phyloP scores from a whole-genome alignment of 192 early-diverging fungal genomes.

The Rhizophagus sp. region DNA sequence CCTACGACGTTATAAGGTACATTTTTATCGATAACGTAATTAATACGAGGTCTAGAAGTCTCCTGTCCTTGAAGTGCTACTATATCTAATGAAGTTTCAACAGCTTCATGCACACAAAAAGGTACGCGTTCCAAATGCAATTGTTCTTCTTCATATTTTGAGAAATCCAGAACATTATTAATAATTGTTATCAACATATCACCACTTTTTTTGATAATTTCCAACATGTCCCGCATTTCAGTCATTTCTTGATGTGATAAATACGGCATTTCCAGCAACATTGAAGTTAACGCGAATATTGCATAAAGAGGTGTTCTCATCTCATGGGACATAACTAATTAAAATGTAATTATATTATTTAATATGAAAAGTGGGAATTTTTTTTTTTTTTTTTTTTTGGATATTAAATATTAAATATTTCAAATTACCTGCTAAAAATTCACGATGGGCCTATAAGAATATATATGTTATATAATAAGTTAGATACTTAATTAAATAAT shows the following conservation, averaged over 20 bases:
- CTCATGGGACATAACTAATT: slow-evolving; percentile 20
- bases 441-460: slow-evolving; percentile 10
- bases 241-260: slow-evolving; percentile 6
- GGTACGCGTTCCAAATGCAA: slow-evolving; percentile 65
- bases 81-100: slow-evolving; percentile 41
- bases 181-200: slow-evolving; percentile 56
- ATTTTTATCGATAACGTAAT: slow-evolving; percentile 28
- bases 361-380: background rate
- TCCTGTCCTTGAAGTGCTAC: slow-evolving; percentile 40
- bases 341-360: background rate
- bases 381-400: background rate
- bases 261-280: slow-evolving; percentile 10
- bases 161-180: slow-evolving; percentile 78
- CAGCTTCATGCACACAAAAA: slow-evolving; percentile 54
- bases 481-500: no score
- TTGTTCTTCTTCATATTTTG: slow-evolving; percentile 80
- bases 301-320: slow-evolving; percentile 20
- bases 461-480: no score
- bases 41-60: slow-evolving; percentile 19
- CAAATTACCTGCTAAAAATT: slow-evolving; percentile 21
- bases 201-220: slow-evolving; percentile 45
- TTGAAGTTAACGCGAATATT: slow-evolving; percentile 22
- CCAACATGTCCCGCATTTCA: slow-evolving; percentile 20
- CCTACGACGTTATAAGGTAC: slow-evolving; percentile 46
- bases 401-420: background rate